A percentile compares a stretch with the other conserved stretches of the same genome.
These are phyloP conservation scores for Cucumis melo DNA, from an alignment of 306 rosid species.

Conservation along the genomic window DNA sequence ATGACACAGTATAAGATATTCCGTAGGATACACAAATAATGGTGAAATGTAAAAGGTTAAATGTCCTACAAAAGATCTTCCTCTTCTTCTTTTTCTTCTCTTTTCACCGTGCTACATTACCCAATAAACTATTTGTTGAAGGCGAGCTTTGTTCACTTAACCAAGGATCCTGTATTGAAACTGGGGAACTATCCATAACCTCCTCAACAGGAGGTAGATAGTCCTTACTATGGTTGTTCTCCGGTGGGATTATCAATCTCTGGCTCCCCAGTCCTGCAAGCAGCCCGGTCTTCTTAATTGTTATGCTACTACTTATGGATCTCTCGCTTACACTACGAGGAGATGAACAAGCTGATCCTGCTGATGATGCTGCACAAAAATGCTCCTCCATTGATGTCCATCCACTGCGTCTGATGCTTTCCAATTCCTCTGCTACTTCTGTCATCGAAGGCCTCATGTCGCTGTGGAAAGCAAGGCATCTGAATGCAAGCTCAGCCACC, in stretches of 20 bases:
- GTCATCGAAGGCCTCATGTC: conserved; percentile 90
- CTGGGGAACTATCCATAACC: conserved; percentile 67
- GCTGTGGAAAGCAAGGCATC: conserved; percentile 92
- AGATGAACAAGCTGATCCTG: conserved; percentile 49
- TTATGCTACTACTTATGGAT: conserved; percentile 23
- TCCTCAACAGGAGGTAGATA: conserved; percentile 29
- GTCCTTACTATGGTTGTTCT: conserved; percentile 7
- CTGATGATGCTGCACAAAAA: conserved; percentile 36
- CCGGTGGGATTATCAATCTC: conserved; percentile 32
- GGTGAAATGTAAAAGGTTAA: neutral
- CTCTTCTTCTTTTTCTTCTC: neutral
- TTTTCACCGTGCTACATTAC: conserved; percentile 44
- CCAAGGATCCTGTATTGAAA: conserved; percentile 87
- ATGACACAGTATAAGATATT: neutral
- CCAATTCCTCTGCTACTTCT: conserved; percentile 92
- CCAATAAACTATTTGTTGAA: conserved; percentile 79
- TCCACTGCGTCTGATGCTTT: conserved; percentile 55
- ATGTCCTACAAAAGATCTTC: conserved; percentile 2
- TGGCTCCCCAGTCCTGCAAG: conserved; percentile 30
- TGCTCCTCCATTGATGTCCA: conserved; percentile 75
- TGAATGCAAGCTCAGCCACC: conserved; percentile 89
- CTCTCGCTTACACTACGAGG: conserved; percentile 42
- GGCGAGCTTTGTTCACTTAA: conserved; percentile 87
- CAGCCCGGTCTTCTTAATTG: conserved; percentile 14
- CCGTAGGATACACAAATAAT: neutral